Evolutionary conservation across 345 rosid genomes (phyloP), one percentile per base, ranked within the genome.

Genomic region (Populus simonii): DNA sequence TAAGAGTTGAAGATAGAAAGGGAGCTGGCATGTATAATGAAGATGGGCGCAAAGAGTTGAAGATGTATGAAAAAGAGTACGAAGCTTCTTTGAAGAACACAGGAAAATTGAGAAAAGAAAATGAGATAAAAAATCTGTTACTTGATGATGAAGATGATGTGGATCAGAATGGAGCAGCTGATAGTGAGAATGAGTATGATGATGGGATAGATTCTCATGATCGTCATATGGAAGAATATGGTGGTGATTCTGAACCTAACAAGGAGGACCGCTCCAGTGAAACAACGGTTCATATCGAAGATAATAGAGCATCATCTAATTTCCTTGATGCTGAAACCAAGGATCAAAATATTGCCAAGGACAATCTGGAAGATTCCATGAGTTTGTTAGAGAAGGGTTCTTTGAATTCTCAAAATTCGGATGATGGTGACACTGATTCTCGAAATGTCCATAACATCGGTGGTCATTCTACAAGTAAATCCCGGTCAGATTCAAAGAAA

Each of bases 1-100:
- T 4, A 4, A 39, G 51, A 45, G 31, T 22, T 23, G 31, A 69
- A 35, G 76, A 43, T 59, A 20, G 17, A 36, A 80, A 66, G 70
- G 97, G 90, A 53, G 84, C 73, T 80, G 97, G 93, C 55, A 83
- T 93, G 71, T 93, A 95, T 73, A 92, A 95, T 81, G 99, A 95
- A 84, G 93, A 94, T 36, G 99, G 98, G 53, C 89, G 92, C 55
- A 86, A 93, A 76, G 98, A 95, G 70, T 79, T 95, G 55, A 88
- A 88, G 75, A 89, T 71, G 85, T 96, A 89, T 79, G 97, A 96
- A 87, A 90, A 82, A 0, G 92, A 92, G 87, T 96, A 92, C 70
- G 93, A 92, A 84, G 92, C 93, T 43, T 90, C 98, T 29, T 77
- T 93, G 75, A 87, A 85, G 76, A 83, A 77, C 80, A 76, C 78